A percentile compares a stretch with the other conserved stretches of the same genome.
Conservation (phyloP, 2,329 filamentous ascomycete species). For the Xylaria sp. region DNA sequence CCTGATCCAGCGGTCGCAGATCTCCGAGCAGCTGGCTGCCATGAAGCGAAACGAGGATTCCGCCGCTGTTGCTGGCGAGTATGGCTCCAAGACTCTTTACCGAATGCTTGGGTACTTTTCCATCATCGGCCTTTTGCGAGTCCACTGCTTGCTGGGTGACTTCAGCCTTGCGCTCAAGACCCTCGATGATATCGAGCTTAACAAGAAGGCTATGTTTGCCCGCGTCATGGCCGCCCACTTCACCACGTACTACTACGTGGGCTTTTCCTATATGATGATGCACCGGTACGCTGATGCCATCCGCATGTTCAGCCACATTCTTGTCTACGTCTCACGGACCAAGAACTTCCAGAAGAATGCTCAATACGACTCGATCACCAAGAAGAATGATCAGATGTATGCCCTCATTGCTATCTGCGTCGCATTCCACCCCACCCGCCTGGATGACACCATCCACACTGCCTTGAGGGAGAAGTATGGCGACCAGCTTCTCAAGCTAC, state of each 20-base stretch:
- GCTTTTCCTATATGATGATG: constrained; percentile 99
- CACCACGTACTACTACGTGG: constrained; percentile 99
- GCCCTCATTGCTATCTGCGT: constrained; percentile 98
- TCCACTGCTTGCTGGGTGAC: constrained; percentile 96
- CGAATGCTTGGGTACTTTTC: constrained; percentile 99
- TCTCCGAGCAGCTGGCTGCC: constrained; percentile 94
- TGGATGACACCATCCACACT: constrained; percentile 99
- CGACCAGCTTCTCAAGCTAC: constrained; percentile 95
- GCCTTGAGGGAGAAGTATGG: constrained; percentile 99
- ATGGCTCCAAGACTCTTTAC: constrained; percentile 93
- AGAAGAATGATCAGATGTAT: constrained; percentile 99
- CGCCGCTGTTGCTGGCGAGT: constrained; percentile 88
- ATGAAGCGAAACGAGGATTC: constrained; percentile 96
- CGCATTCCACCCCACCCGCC: constrained; percentile 94
- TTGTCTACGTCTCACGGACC: constrained; percentile 97
- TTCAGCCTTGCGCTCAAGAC: constrained; percentile 99
- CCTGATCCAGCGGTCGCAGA: constrained; percentile 97
- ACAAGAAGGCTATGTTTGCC: constrained; percentile 99
- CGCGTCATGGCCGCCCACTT: constrained; percentile 99
- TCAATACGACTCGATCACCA: constrained; percentile 97
- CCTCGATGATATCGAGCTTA: constrained; percentile 98
- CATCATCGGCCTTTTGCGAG: constrained; percentile 95
- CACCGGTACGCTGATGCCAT: constrained; percentile 99
- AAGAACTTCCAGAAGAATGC: constrained; percentile 99
- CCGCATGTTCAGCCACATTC: constrained; percentile 99